A percentile compares a stretch with the other conserved stretches of the same genome.
Conservation (phyloP, 2,329 filamentous ascomycete species). For the Alternaria incomplexa region DNA sequence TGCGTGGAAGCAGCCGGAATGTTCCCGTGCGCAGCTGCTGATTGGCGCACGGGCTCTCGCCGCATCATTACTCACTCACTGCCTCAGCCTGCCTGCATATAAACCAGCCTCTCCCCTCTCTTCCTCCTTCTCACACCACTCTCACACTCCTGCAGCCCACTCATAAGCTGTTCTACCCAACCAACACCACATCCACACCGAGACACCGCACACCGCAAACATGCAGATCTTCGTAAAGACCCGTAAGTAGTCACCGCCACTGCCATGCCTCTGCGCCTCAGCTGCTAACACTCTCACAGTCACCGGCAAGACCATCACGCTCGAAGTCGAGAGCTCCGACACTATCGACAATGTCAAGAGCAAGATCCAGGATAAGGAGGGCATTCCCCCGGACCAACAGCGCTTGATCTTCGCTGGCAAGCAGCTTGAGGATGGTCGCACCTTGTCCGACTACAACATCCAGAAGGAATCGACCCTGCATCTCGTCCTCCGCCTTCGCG, state of each 20-base stretch:
- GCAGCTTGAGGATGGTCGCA: slow-evolving; percentile 94
- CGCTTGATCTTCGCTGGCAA: slow-evolving; percentile 96
- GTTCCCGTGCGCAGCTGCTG: slow-evolving; percentile 36
- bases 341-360: slow-evolving; percentile 97
- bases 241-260: slow-evolving; percentile 64
- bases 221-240: slow-evolving; percentile 99
- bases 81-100: slow-evolving; percentile 41
- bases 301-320: slow-evolving; percentile 71
- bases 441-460: slow-evolving; percentile 92
- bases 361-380: slow-evolving; percentile 98
- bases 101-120: slow-evolving; percentile 29
- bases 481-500: slow-evolving; percentile 75
- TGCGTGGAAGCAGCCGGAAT: slow-evolving; percentile 38
- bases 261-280: slow-evolving; percentile 17
- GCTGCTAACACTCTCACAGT: slow-evolving; percentile 54
- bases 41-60: slow-evolving; percentile 41
- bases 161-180: slow-evolving; percentile 5
- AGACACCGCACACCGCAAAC: slow-evolving; percentile 69
- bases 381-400: slow-evolving; percentile 95
- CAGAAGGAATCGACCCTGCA: slow-evolving; percentile 82
- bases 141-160: slow-evolving; percentile 12
- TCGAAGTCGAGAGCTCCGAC: slow-evolving; percentile 74
- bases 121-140: slow-evolving; percentile 25
- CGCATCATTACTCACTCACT: slow-evolving; percentile 46
- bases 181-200: slow-evolving; percentile 14